Evolutionary conservation across 2,329 filamentous ascomycete species (phyloP), one percentile per base, ranked within the genome.

Genomic region (Coniochaeta pulveracea): DNA sequence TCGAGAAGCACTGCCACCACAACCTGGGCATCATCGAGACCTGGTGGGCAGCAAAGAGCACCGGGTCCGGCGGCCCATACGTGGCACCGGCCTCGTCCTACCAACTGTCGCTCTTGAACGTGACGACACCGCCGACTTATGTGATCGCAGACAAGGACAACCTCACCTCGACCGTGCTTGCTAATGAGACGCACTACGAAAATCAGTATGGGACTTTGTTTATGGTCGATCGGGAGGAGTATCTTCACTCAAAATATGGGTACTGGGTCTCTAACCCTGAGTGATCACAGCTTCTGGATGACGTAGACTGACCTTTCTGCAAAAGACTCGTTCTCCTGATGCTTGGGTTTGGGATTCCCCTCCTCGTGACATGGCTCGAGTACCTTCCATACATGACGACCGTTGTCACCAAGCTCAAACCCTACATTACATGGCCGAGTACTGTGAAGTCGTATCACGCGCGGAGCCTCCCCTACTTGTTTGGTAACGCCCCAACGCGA

Each of bases 401-500:
- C 21, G n/a, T 23, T n/a, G 8, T n/a, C 21, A 8, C 21, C 21
- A 23, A 43, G 34, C 19, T 53, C 19, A 52, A 48, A 24, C 49
- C 53, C 8, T 54, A 50, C 36, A 32, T 56, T n/a, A 37, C 52
- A 27, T 56, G 50, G 24, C 54, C 56, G 1, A 44, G 41, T 19
- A 34, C 43, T 15, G 41, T 58, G 30, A 47, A 52, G 8, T 49
- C 42, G 2, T 52, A 54, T 33, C 44, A 53, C 14, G 38, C 48
- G 23, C 50, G 47, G 6, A 52, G 50, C 6, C 41, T 60, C 6
- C 54, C 52, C 1, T 56, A 34, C 25, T 44, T 49, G 3, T 44
- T 55, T 7, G 50, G 55, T 2, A 58, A 60, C 34, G 49, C 49
- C 3, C 64, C 63, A 0, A 66, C 59, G 1, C 36, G 53, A 2